Conservation (phyloP, 306 rosid genomes). For the Pachyrhizus erosus region DNA sequence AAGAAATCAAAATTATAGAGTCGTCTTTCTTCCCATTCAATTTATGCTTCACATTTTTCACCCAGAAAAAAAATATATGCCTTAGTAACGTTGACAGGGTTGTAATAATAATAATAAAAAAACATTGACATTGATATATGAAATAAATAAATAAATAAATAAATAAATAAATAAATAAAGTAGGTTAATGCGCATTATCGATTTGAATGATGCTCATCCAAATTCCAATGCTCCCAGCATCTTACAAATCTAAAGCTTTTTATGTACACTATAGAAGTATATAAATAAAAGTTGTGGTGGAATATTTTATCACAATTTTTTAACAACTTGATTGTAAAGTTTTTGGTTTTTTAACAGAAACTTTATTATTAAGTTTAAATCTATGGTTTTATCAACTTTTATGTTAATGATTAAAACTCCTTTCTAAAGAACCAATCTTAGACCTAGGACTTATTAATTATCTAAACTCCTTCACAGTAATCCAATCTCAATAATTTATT, state of each 20-base stretch:
- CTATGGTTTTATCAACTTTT: background rate
- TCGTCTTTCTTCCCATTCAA: background rate
- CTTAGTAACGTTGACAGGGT: background rate
- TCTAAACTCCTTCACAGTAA: too few relatives aligned
- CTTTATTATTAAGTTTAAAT: background rate
- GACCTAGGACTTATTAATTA: too few relatives aligned
- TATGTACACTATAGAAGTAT: background rate
- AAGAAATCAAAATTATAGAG: too few relatives aligned
- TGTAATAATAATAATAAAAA: too few relatives aligned
- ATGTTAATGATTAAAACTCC: background rate
- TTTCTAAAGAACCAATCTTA: background rate
- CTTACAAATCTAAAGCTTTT: too few relatives aligned
- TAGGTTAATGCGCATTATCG: background rate
- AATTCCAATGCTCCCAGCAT: background rate
- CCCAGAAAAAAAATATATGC: background rate
- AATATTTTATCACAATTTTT: background rate
- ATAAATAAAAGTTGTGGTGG: background rate
- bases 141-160: too few relatives aligned
- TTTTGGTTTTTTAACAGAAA: too few relatives aligned
- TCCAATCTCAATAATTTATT: too few relatives aligned
- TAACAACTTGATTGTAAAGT: background rate
- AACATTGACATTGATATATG: too few relatives aligned
- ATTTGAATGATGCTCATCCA: background rate
- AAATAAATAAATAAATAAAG: background rate
- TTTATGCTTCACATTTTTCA: background rate